phyloP scores from a whole-genome alignment of 192 early-diverging fungal genomes.

The Coemansia pectinata region DNA sequence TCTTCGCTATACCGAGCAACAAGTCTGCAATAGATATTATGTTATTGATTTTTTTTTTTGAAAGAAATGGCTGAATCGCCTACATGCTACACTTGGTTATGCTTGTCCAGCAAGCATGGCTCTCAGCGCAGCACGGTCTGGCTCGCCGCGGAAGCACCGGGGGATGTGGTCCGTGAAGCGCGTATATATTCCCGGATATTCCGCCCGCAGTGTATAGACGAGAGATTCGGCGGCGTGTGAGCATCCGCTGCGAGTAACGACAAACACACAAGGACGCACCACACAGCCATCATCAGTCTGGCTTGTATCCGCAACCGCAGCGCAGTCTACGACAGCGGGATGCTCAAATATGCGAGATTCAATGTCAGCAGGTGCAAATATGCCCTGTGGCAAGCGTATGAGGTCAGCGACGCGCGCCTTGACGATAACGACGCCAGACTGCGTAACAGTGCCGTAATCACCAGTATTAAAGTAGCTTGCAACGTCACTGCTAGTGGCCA shows the following conservation, averaged over 20 bases:
- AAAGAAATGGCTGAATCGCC: neutral
- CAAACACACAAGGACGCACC: slow-evolving; percentile 25
- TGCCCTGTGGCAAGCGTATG: slow-evolving; percentile 10
- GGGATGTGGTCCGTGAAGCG: slow-evolving; percentile 25
- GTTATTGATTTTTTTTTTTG: neutral
- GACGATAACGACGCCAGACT: slow-evolving; percentile 40
- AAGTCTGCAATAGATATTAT: neutral
- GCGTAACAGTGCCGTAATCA: slow-evolving; percentile 40
- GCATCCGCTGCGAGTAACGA: slow-evolving; percentile 10
- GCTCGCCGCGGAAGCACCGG: slow-evolving; percentile 24
- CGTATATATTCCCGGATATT: slow-evolving; percentile 30
- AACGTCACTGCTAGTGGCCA: slow-evolving; percentile 1
- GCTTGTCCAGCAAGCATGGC: slow-evolving; percentile 9
- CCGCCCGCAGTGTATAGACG: slow-evolving; percentile 10
- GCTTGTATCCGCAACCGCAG: slow-evolving; percentile 22
- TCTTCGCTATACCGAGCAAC: neutral
- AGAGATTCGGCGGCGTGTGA: neutral
- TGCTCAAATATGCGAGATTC: slow-evolving; percentile 20
- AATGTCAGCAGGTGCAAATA: slow-evolving; percentile 30
- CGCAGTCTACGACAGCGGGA: slow-evolving; percentile 34
- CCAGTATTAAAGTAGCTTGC: slow-evolving; percentile 38
- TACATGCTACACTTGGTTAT: neutral
- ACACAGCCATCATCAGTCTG: slow-evolving; percentile 1
- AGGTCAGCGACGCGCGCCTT: slow-evolving; percentile 40
- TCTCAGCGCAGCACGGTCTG: slow-evolving; percentile 18